These are phyloP conservation scores for Lentinula edodes DNA, from an alignment of 768 basidiomycete species.

Conservation along the genomic window DNA sequence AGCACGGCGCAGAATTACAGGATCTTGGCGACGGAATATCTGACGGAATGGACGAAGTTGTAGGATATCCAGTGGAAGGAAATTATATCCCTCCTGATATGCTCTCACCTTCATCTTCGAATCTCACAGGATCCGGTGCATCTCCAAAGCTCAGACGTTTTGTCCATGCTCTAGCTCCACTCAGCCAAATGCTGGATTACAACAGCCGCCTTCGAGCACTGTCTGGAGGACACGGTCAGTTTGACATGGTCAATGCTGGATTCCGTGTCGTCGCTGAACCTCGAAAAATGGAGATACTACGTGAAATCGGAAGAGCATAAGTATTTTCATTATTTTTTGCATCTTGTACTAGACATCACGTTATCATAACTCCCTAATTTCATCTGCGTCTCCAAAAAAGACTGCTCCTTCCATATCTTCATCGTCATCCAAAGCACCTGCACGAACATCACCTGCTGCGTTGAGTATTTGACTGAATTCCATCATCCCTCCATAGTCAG, in stretches of 20 bases:
- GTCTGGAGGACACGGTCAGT: conserved; percentile 76
- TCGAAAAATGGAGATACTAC: conserved; percentile 66
- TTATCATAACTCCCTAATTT: conserved; percentile 52
- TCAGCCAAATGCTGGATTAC: conserved; percentile 81
- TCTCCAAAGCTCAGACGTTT: conserved; percentile 49
- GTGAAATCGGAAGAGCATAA: conserved; percentile 72
- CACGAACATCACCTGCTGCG: conserved; percentile 46
- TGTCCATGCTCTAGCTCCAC: conserved; percentile 67
- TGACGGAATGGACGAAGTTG: conserved; percentile 29
- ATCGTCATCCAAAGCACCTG: conserved; percentile 64
- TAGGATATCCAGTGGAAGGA: conserved; percentile 52
- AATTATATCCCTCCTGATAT: conserved; percentile 72
- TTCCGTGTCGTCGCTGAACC: conserved; percentile 61
- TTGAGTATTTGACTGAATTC: conserved; percentile 71
- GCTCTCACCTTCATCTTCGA: conserved; percentile 64
- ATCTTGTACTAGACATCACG: not conserved
- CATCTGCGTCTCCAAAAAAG: conserved; percentile 82
- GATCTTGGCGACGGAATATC: conserved; percentile 47
- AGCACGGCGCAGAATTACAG: conserved; percentile 73
- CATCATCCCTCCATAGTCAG: conserved; percentile 54
- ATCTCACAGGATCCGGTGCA: conserved; percentile 19
- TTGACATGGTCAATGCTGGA: conserved; percentile 77
- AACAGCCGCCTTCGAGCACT: conserved; percentile 72
- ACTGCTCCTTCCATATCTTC: conserved; percentile 71
- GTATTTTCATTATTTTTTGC: conserved; percentile 6